Evolutionary conservation across 2,329 filamentous ascomycete genomes (phyloP).

Genomic region (Apiospora marii): DNA sequence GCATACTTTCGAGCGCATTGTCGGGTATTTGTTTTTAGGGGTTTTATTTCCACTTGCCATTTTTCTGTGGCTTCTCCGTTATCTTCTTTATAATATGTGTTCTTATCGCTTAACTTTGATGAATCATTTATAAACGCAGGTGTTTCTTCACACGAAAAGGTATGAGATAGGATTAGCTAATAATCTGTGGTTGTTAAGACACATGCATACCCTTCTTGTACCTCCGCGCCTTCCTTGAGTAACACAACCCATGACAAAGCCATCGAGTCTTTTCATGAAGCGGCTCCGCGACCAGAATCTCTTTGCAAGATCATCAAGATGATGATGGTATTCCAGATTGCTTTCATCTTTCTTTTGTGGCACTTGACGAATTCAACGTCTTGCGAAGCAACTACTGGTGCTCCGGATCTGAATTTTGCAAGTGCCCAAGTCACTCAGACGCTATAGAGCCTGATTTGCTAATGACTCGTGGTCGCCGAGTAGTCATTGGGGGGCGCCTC

Average conservation of each 20-base stretch:
- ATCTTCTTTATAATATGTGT: too few relatives aligned
- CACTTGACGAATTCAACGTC: constrained; percentile 4
- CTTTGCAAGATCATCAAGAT: constrained; percentile 8
- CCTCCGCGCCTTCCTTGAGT: not conserved
- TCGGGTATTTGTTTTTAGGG: not conserved
- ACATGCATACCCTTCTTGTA: not conserved
- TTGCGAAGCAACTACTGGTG: not conserved
- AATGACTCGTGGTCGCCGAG: not conserved
- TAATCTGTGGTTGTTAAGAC: not conserved
- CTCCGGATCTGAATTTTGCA: constrained; percentile 12
- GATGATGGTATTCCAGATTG: not conserved
- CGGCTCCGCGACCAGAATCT: not conserved
- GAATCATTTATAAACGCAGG: not conserved
- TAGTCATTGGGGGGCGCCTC: not conserved
- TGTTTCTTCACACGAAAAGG: not conserved
- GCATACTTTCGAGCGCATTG: not conserved
- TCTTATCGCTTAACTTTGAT: not conserved
- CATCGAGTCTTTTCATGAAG: not conserved
- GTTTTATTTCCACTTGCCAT: not conserved
- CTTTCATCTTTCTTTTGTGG: not conserved
- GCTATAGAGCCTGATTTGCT: constrained; percentile 16
- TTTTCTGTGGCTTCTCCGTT: too few relatives aligned
- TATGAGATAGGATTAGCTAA: not conserved
- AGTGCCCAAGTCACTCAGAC: constrained; percentile 9
- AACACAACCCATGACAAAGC: not conserved